phyloP scores from a whole-genome alignment of 78 protist species.

The Dictyostelium firmibasis region DNA sequence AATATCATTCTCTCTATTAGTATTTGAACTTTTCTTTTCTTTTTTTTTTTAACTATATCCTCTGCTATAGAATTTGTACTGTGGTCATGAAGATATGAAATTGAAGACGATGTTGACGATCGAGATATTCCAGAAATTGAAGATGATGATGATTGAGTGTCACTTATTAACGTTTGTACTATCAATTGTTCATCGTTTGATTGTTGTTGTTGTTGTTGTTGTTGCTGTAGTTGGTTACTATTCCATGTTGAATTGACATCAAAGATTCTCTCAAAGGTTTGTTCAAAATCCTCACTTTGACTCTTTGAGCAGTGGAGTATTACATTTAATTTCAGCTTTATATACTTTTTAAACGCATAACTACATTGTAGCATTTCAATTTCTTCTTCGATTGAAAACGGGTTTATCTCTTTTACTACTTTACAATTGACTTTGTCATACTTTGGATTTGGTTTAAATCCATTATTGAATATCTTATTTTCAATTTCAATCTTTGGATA shows the following conservation, averaged over 20 bases:
- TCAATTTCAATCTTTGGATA: neutral
- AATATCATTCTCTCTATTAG: neutral
- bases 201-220: neutral
- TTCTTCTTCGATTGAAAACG: neutral
- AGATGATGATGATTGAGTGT: neutral
- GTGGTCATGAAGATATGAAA: neutral
- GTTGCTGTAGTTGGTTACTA: neutral
- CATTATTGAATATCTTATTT: neutral
- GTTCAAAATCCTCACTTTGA: constrained; percentile 3
- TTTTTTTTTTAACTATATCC: neutral
- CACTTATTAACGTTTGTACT: neutral
- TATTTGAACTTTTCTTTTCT: neutral
- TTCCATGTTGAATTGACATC: neutral
- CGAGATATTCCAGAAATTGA: neutral
- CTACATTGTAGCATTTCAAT: neutral
- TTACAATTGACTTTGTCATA: neutral
- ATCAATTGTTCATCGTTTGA: neutral
- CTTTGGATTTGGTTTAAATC: neutral
- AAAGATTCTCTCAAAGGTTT: neutral
- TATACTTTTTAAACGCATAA: constrained; percentile 1
- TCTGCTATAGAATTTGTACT: neutral
- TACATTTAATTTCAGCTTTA: neutral
- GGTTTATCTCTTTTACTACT: neutral
- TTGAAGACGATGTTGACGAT: neutral
- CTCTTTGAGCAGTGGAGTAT: neutral